phyloP scores from a whole-genome alignment of 2,329 filamentous ascomycete genomes.

The Sordariomycetes sp. region DNA sequence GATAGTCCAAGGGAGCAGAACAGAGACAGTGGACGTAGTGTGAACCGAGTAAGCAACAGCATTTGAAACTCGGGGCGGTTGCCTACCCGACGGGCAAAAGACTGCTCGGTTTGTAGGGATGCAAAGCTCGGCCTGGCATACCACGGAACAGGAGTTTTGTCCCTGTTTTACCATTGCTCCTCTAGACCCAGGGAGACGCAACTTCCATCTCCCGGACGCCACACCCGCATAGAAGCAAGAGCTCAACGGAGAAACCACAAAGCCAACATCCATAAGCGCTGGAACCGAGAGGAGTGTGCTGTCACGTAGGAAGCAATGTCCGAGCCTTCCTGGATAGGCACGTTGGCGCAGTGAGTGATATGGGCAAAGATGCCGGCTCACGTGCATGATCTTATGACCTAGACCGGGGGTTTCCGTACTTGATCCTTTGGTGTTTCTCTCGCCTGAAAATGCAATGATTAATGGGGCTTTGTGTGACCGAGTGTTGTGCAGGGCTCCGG shows the following conservation, averaged over 20 bases:
- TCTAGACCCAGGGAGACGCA: not conserved
- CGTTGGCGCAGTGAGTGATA: not conserved
- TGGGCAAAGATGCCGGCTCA: slow-evolving; percentile 3
- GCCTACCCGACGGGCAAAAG: not conserved
- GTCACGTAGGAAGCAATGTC: not conserved
- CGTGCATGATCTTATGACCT: slow-evolving; percentile 2
- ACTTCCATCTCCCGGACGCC: not conserved
- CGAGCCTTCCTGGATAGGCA: not conserved
- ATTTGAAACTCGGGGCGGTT: not conserved
- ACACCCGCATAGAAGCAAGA: not conserved
- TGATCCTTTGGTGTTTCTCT: not conserved
- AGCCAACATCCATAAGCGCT: not conserved
- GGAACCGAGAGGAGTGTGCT: not conserved
- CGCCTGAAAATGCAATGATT: not conserved
- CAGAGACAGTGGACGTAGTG: not conserved
- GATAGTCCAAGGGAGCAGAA: not conserved
- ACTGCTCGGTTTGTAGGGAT: not conserved
- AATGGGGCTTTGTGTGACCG: not conserved
- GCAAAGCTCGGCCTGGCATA: not conserved
- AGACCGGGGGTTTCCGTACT: not conserved
- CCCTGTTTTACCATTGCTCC: not conserved
- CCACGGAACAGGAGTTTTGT: not conserved
- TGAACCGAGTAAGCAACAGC: not conserved
- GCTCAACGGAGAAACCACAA: not conserved
- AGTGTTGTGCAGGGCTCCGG: not conserved